Conservation (phyloP, 805 yeast species). For the Huiozyma sinensis region DNA sequence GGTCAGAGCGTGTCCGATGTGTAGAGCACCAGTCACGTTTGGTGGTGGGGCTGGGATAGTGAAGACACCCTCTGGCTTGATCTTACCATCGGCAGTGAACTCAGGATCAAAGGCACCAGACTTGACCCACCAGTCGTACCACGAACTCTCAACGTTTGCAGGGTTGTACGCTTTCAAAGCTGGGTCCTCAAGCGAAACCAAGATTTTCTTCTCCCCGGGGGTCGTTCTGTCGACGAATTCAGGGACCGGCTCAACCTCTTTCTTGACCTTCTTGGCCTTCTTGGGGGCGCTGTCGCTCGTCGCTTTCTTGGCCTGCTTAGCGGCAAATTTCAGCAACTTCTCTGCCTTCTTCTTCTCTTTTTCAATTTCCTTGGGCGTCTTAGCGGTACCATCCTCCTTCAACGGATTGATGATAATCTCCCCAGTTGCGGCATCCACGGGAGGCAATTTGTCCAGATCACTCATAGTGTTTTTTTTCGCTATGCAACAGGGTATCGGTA, state of each 20-base stretch:
- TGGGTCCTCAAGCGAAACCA: slow-evolving; percentile 82
- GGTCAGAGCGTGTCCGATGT: slow-evolving; percentile 96
- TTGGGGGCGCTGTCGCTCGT: slow-evolving; percentile 55
- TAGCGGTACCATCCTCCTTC: slow-evolving; percentile 37
- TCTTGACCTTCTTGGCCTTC: slow-evolving; percentile 44
- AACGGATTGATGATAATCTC: slow-evolving; percentile 29
- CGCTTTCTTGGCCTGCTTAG: slow-evolving; percentile 55
- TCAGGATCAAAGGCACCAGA: slow-evolving; percentile 85
- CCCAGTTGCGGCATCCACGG: slow-evolving; percentile 29
- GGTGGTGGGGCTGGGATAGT: slow-evolving; percentile 99
- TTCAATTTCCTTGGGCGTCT: slow-evolving; percentile 73
- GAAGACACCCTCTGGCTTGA: slow-evolving; percentile 75
- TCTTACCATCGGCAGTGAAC: slow-evolving; percentile 59
- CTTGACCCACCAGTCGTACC: slow-evolving; percentile 96
- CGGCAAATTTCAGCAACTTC: slow-evolving; percentile 75
- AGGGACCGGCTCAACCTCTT: slow-evolving; percentile 62
- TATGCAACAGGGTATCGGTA: background rate
- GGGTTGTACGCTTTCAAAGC: slow-evolving; percentile 92
- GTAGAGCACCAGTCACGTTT: slow-evolving; percentile 96
- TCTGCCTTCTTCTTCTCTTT: slow-evolving; percentile 84
- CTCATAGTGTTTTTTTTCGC: slow-evolving; percentile 14
- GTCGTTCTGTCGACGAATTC: slow-evolving; percentile 75
- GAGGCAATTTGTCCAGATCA: slow-evolving; percentile 25
- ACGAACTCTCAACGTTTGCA: slow-evolving; percentile 83
- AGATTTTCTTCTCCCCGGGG: slow-evolving; percentile 83